Conservation (phyloP, 208 protist genomes). For the Leishmania guyanensis region DNA sequence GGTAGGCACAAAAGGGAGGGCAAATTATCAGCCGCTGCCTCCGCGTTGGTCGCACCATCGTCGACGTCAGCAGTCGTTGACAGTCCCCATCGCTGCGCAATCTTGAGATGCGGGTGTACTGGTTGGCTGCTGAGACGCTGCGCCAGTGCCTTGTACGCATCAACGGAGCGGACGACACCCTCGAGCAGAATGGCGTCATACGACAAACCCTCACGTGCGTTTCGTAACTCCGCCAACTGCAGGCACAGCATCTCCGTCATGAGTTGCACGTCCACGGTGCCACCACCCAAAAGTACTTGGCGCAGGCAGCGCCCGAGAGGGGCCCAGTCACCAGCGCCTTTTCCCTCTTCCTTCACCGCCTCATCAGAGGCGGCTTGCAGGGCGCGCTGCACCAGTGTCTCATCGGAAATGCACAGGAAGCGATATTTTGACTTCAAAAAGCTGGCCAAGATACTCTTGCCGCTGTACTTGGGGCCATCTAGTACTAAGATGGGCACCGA, state of each 20-base stretch:
- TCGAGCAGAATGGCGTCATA: constrained; percentile 73
- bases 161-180: constrained; percentile 44
- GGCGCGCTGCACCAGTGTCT: constrained; percentile 57
- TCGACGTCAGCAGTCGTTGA: not conserved
- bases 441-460: constrained; percentile 71
- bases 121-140: constrained; percentile 25
- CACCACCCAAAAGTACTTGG: constrained; percentile 44
- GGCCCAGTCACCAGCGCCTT: constrained; percentile 33
- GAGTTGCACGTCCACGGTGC: constrained; percentile 40
- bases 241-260: constrained; percentile 59
- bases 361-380: constrained; percentile 24
- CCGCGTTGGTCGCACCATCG: constrained; percentile 8
- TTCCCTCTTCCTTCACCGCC: not conserved
- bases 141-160: constrained; percentile 38
- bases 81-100: constrained; percentile 14
- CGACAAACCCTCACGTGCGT: constrained; percentile 10
- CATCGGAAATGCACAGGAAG: constrained; percentile 61
- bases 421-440: constrained; percentile 41
- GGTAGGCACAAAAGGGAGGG: constrained; percentile 25
- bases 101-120: constrained; percentile 17
- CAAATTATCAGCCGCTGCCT: not conserved
- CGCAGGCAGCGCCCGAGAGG: constrained; percentile 40
- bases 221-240: constrained; percentile 42
- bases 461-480: constrained; percentile 74
- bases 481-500: constrained; percentile 69